Evolutionary conservation across 345 rosid genomes (phyloP).

Genomic region (Dimocarpus longan): DNA sequence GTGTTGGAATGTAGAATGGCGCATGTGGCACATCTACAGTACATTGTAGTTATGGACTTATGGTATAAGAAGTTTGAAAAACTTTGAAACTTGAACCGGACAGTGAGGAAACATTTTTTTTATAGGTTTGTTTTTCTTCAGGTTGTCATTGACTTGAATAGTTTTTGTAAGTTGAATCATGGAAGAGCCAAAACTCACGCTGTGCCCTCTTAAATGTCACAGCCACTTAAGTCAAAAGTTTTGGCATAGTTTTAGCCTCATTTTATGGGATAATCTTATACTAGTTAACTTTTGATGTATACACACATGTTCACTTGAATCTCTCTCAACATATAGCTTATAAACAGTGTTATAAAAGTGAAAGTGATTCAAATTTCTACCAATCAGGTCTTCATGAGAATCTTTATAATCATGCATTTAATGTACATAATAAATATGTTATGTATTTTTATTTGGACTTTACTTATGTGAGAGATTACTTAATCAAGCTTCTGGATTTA

Average conservation of each 20-base stretch:
- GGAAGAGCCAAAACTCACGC: constrained; percentile 19
- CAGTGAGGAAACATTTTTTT: constrained; percentile 29
- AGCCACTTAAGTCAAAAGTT: constrained; percentile 16
- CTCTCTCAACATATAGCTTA: neutral
- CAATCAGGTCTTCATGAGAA: neutral
- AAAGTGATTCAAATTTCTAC: constrained; percentile 2
- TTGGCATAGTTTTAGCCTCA: constrained; percentile 20
- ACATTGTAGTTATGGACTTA: neutral
- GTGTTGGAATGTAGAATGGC: neutral
- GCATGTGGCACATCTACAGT: constrained; percentile 22
- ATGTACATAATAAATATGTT: too few species aligned
- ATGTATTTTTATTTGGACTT: neutral
- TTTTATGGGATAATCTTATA: neutral
- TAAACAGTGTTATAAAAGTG: neutral
- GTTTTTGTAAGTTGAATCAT: constrained; percentile 23
- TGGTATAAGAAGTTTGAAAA: constrained; percentile 2
- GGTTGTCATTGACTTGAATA: constrained; percentile 32
- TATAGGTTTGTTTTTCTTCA: neutral
- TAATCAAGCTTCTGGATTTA: neutral
- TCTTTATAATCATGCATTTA: too few species aligned
- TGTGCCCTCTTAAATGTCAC: constrained; percentile 10
- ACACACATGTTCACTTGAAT: neutral
- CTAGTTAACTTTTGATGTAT: too few species aligned
- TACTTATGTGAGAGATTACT: neutral
- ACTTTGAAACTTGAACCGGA: constrained; percentile 35